phyloP scores from a whole-genome alignment of 345 rosid genomes.

The Murraya koenigii region DNA sequence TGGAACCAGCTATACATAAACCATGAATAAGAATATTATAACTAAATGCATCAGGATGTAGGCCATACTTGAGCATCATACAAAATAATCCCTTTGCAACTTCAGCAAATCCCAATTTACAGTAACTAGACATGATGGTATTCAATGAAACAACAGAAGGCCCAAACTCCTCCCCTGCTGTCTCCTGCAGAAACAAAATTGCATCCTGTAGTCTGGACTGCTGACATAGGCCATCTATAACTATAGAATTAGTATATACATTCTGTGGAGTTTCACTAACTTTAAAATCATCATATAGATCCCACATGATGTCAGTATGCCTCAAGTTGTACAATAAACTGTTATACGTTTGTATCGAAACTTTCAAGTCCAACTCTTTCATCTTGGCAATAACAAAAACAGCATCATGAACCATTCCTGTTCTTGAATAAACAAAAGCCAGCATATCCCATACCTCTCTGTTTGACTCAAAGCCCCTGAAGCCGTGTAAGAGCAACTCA shows the following conservation, averaged over 20 bases:
- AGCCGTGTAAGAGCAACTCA: conserved; percentile 47
- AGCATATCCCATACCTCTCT: conserved; percentile 64
- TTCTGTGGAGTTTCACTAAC: conserved; percentile 34
- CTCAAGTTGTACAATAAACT: conserved; percentile 63
- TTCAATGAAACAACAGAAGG: conserved; percentile 71
- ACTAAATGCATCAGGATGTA: conserved; percentile 64
- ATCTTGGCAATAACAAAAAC: conserved; percentile 60
- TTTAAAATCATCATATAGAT: conserved; percentile 48
- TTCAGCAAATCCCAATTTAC: conserved; percentile 67
- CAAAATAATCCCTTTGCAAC: conserved; percentile 61
- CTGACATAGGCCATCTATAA: conserved; percentile 66
- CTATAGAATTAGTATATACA: conserved; percentile 53
- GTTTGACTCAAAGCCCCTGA: conserved; percentile 52
- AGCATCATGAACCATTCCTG: conserved; percentile 67
- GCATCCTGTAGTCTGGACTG: conserved; percentile 65
- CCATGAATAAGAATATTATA: conserved; percentile 83
- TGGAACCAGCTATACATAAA: conserved; percentile 61
- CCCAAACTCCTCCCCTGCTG: conserved; percentile 40
- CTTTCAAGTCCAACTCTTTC: conserved; percentile 54
- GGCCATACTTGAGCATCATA: conserved; percentile 69
- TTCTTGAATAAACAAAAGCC: conserved; percentile 69
- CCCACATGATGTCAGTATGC: conserved; percentile 61
- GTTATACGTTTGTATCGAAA: conserved; percentile 62
- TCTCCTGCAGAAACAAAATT: conserved; percentile 42
- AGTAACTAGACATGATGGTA: conserved; percentile 62